Evolutionary conservation across 2,329 filamentous ascomycete species (phyloP).

Genomic region (Aspergillus amoenus): DNA sequence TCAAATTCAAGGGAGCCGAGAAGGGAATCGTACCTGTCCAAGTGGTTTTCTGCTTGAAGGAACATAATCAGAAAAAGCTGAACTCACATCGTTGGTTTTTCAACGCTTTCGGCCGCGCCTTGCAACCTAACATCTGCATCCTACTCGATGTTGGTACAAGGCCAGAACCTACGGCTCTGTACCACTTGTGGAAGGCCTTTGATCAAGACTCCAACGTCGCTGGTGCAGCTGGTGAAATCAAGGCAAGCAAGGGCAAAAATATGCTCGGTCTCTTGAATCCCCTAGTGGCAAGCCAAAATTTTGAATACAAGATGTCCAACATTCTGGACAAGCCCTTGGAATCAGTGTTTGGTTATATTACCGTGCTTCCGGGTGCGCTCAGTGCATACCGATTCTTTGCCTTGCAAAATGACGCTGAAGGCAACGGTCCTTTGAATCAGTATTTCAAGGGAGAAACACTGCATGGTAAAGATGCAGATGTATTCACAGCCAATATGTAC

Average conservation of each 20-base stretch:
- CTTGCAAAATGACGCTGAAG: constrained; percentile 92
- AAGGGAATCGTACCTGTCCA: constrained; percentile 98
- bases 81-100: constrained; percentile 99
- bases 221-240: constrained; percentile 95
- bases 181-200: constrained; percentile 98
- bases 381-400: constrained; percentile 96
- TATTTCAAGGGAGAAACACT: constrained; percentile 99
- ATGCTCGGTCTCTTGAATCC: constrained; percentile 87
- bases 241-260: constrained; percentile 86
- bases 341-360: constrained; percentile 97
- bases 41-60: constrained; percentile 97
- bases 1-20: constrained; percentile 98
- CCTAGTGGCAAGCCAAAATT: constrained; percentile 94
- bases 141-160: constrained; percentile 94
- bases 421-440: constrained; percentile 90
- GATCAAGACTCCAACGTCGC: constrained; percentile 97
- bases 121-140: constrained; percentile 96
- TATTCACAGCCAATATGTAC: constrained; percentile 99
- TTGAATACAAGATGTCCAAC: constrained; percentile 99
- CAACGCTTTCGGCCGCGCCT: constrained; percentile 88
- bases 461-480: constrained; percentile 92
- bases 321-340: constrained; percentile 97
- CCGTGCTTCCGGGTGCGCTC: constrained; percentile 89
- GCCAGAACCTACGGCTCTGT: constrained; percentile 84
- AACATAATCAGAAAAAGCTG: constrained; percentile 95